Conservation (phyloP, 495 filamentous ascomycete genomes). For the Haplographium delicatum region DNA sequence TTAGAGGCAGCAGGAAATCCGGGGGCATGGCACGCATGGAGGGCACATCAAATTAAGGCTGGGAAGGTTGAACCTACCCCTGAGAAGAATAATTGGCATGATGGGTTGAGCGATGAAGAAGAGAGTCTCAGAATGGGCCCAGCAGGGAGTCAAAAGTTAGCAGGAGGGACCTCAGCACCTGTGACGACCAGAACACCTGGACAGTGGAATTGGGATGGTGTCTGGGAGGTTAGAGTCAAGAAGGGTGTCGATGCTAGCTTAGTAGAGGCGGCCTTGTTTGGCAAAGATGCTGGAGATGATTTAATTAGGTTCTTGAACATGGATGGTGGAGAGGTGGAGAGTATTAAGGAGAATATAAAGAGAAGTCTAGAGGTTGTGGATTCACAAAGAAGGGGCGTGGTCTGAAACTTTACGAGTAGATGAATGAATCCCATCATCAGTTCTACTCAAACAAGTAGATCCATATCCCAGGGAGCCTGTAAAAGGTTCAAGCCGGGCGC, state of each 20-base stretch:
- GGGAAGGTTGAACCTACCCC: constrained; percentile 18
- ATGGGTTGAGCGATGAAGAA: constrained; percentile 9
- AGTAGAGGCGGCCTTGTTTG: constrained; percentile 72
- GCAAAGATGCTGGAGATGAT: constrained; percentile 60
- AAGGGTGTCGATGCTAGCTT: constrained; percentile 69
- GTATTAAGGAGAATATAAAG: constrained; percentile 55
- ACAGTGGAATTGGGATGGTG: constrained; percentile 95
- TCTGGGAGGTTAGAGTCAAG: constrained; percentile 81
- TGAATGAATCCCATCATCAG: neutral
- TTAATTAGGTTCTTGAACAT: constrained; percentile 65
- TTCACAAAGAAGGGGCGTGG: constrained; percentile 17
- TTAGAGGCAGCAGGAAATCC: constrained; percentile 79
- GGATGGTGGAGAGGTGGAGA: constrained; percentile 53
- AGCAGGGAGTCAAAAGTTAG: constrained; percentile 8
- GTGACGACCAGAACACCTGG: constrained; percentile 51
- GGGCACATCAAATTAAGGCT: constrained; percentile 50
- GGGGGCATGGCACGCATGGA: constrained; percentile 89
- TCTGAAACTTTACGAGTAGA: neutral
- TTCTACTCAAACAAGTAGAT: too few relatives aligned
- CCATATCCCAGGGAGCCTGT: too few relatives aligned
- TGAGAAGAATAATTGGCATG: constrained; percentile 15
- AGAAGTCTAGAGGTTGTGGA: constrained; percentile 39
- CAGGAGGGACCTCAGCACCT: constrained; percentile 12
- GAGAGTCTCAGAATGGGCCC: neutral
- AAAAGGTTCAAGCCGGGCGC: too few relatives aligned